Base-by-base conservation (phyloP, 768 basidiomycete species). In the Russula vinacea region DNA sequence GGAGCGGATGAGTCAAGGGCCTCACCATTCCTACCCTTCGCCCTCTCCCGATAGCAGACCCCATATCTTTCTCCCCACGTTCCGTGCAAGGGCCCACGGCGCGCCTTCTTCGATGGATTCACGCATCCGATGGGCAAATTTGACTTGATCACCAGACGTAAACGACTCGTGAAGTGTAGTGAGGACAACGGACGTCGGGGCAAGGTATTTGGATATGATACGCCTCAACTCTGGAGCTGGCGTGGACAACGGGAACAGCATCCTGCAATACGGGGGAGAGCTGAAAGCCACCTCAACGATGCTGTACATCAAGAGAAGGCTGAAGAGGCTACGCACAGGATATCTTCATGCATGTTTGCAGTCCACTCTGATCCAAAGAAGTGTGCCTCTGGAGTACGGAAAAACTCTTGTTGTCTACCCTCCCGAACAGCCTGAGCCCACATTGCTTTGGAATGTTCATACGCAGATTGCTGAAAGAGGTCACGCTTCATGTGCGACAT, bases 51-150 rank as follows among this genome's bases (percentile, higher is more conserved):
- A 67, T 32, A 67, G 19, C 13, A 67, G 29, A 35, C 66, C 58
- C 79, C 78, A 79, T 71, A 77, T 75, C 67, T 74, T 73, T 62
- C 72, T 71, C 66, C 73, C 73, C 6, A 76, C 76, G n/a, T 74
- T 78, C n/a, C 73, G 71, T 14, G 75, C 78, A 9, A 81, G 74
- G 53, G 72, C 67, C 51, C 74, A 83, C 0, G 89, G 89, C 58
- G 89, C 86, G 14, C 78, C 77, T 1, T 84, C 82, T 74, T 76
- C 78, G 19, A 86, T 82, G 71, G 87, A 89, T 70, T 87, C 83
- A 81, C 83, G 84, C 17, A 86, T 73, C 4, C 83, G 83, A 35
- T 69, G 69, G 3, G 81, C 84, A 70, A 91, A 83, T 68, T 83
- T 75, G 55, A 71, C 77, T 65, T 87, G 84, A 62, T 83, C 81